A percentile compares a stretch with the other conserved stretches of the same genome.
Conservation (phyloP, 257 asterid genomes). For the Solanum tarapatanum region DNA sequence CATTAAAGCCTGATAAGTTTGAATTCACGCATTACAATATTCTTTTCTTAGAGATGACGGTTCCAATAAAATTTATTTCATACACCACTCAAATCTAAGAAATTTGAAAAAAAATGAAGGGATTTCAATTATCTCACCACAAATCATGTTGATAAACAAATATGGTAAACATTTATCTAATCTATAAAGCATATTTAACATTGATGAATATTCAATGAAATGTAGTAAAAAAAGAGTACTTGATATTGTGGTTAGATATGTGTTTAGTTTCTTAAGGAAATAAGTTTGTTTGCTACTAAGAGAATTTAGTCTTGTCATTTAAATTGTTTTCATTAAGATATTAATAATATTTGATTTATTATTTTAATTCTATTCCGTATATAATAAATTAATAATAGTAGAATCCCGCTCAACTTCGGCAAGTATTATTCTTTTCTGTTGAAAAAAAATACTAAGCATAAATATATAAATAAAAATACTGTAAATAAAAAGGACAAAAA, state of each 20-base stretch:
- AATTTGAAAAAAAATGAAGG: too few relatives aligned
- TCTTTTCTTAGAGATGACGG: background rate
- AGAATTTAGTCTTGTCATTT: background rate
- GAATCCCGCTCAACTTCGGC: background rate
- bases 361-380: too few relatives aligned
- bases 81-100: fast-evolving
- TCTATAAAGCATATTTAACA: background rate
- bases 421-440: background rate
- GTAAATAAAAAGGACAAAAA: background rate
- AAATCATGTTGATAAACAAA: background rate
- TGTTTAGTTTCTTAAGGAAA: background rate
- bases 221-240: background rate
- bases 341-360: background rate
- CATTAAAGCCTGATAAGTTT: too few relatives aligned
- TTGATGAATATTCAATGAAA: background rate
- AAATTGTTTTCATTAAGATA: background rate
- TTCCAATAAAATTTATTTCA: background rate
- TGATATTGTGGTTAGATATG: background rate
- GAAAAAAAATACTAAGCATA: background rate
- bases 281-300: background rate
- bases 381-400: too few relatives aligned
- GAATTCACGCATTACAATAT: fast-evolving
- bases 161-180: background rate
- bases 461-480: background rate
- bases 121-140: background rate